Base-by-base conservation (phyloP, 495 filamentous ascomycete genomes). In the Podospora fimiseda region DNA sequence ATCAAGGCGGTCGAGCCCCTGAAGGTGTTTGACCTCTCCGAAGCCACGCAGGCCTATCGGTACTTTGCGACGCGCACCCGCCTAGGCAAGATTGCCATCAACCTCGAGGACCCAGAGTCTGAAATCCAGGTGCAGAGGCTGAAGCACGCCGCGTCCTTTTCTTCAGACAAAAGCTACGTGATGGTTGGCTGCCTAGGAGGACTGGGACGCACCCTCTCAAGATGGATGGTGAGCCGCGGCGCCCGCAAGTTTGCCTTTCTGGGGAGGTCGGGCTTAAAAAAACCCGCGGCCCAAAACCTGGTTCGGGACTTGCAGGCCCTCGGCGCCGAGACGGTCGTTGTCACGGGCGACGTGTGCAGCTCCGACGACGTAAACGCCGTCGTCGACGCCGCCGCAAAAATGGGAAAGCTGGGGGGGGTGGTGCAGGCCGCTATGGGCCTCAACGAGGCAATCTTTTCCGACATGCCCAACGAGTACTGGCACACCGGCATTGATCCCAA, bases 391-490 rank as follows among this genome's bases (percentile, higher is more conserved):
- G n/a, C n/a, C n/a, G n/a, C n/a, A n/a, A n/a, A n/a, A n/a, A n/a
- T n/a, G n/a, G n/a, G n/a, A n/a, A n/a, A n/a, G n/a, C n/a, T n/a
- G n/a, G n/a, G 60, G 42, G 74, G 76, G 16, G 52, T 75, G 33
- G 58, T 80, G 9, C 72, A 80, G 40, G 68, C 64, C 14, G 72
- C 72, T 20, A 78, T 79, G 77, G 77, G 84, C 9, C 78, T 78
- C 4, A 45, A 47, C 50, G 75, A 80, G 40, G 57, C 52, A 0
- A 60, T 70, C 0, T 66, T 80, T 15, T 70, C 76, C 48, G 70
- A 74, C 18, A 75, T 82, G 70, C 64, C 41, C n/a, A 43, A 19
- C 13, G 27, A 9, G 8, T 30, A 61, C 7, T 54, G 76, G 53
- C 74, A 80, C 40, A 49, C 66, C 2, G 53, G 69, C 11, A 70